Base-by-base conservation (phyloP, 1,284 basidiomycete species). In the Ceratobasidium papillatum region DNA sequence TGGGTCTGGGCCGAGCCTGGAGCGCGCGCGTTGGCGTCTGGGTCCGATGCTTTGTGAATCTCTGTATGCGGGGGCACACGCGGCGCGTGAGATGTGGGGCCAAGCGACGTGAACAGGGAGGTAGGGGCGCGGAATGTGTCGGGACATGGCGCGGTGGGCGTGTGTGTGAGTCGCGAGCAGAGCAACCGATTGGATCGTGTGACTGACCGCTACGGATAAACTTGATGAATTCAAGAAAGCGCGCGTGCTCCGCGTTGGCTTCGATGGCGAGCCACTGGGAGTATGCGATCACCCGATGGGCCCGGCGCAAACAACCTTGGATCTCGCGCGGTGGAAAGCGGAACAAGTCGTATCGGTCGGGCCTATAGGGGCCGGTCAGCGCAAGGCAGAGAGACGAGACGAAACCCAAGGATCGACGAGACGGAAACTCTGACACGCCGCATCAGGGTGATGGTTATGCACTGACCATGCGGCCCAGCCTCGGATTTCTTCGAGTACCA, bases 381-480 rank as follows among this genome's bases (percentile, higher is more conserved):
- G 38, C 56, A 49, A 72, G 36, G 41, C 52, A 59, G 59, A 43
- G 25, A 64, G 54, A 43, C 41, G 62, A 47, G 41, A 32, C 36
- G 49, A 45, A 45, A 65, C 61, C 45, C 34, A 19, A 52, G 36
- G 58, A 38, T 41, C 54, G 36, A 64, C 41, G 54, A 61, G 54
- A 49, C 52, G 45, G 64, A 68, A 75, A 49, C 59, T 61, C 34
- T 43, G 27, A 32, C 54, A 69, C 30, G 58, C 45, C 30, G 47
- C 74, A 36, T 61, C 64, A 47, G 17, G 19, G 47, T 43, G 38
- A 34, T 51, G 34, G 52, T 32, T 36, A 52, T 38, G 27, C 25
- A 82, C 90, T 83, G 81, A 94, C 93, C 93, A 81, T 77, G 84
- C 82, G 38, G 91, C 87, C 91, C 92, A 94, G 58, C 91, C 92